Evolutionary conservation across 768 basidiomycete genomes (phyloP).

Genomic region (Crassisporium funariophilum): DNA sequence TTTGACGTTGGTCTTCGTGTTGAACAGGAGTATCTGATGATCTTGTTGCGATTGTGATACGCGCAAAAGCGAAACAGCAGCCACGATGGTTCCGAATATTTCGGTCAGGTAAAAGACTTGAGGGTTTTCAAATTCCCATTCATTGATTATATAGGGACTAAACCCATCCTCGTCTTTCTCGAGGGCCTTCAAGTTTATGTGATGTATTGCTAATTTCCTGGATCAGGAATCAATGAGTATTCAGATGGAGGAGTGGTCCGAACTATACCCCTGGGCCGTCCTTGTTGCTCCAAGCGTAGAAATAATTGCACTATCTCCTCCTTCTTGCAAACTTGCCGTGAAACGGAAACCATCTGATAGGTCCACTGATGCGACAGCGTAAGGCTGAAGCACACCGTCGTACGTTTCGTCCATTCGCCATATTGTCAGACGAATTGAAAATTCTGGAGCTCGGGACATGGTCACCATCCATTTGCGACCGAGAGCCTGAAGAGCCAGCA

Average conservation of each 20-base stretch:
- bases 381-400: no score
- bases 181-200: slow-evolving; percentile 13
- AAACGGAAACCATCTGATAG: no score
- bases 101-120: slow-evolving; percentile 20
- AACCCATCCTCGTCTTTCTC: slow-evolving; percentile 1
- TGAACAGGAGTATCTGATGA: slow-evolving; percentile 32
- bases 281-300: slow-evolving; percentile 20
- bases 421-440: no score
- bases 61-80: slow-evolving; percentile 25
- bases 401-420: no score
- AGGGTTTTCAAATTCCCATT: slow-evolving; percentile 11
- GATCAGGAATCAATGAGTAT: not conserved
- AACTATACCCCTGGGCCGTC: slow-evolving; percentile 16
- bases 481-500: slow-evolving; percentile 50
- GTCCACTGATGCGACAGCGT: no score
- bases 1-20: slow-evolving; percentile 19
- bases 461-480: slow-evolving; percentile 52
- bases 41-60: slow-evolving; percentile 17
- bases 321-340: slow-evolving; percentile 32
- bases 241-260: not conserved
- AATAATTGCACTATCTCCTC: slow-evolving; percentile 21
- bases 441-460: no score
- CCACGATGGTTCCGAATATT: slow-evolving; percentile 29
- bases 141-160: slow-evolving; percentile 12
- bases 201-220: slow-evolving; percentile 15